These are phyloP conservation scores for Alternaria consortialis DNA, from an alignment of 2,329 filamentous ascomycete species.

Conservation along the genomic window DNA sequence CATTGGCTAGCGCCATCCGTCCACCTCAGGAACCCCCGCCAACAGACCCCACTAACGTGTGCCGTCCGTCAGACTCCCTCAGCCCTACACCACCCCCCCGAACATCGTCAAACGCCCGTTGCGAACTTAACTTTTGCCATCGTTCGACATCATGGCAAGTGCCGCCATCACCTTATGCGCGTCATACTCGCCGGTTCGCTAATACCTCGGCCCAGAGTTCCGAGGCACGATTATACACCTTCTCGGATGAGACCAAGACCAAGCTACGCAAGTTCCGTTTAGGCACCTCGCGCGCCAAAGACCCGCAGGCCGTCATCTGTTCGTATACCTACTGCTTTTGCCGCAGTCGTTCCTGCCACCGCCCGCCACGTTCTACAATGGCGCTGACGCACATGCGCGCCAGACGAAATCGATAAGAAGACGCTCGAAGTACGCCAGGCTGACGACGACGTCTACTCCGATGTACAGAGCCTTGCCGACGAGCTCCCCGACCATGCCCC, in stretches of 20 bases:
- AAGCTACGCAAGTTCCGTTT: conserved; percentile 95
- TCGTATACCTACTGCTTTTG: conserved; percentile 52
- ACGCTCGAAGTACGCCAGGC: conserved; percentile 89
- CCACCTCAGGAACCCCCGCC: conserved; percentile 20
- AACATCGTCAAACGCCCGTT: conserved; percentile 15
- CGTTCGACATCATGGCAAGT: conserved; percentile 32
- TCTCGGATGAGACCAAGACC: conserved; percentile 88
- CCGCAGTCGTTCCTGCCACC: conserved; percentile 5
- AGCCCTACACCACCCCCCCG: conserved; percentile 27
- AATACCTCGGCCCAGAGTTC: conserved; percentile 62
- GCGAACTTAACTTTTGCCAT: conserved; percentile 7
- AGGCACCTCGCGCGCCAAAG: conserved; percentile 84
- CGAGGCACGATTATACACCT: conserved; percentile 89
- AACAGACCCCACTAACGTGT: conserved; percentile 15
- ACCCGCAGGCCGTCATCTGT: conserved; percentile 95
- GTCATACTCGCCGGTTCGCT: neutral
- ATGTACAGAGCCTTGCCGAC: conserved; percentile 81
- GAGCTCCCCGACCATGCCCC: conserved; percentile 93
- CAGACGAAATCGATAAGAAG: conserved; percentile 89
- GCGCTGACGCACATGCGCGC: conserved; percentile 44
- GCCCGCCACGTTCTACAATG: conserved; percentile 4
- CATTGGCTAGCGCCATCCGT: conserved; percentile 24
- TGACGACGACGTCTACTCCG: conserved; percentile 82
- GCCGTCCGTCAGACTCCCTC: conserved; percentile 21
- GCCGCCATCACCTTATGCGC: neutral